Evolutionary conservation across 2,329 filamentous ascomycete species (phyloP).

Genomic region (Ampelomyces quisqualis): DNA sequence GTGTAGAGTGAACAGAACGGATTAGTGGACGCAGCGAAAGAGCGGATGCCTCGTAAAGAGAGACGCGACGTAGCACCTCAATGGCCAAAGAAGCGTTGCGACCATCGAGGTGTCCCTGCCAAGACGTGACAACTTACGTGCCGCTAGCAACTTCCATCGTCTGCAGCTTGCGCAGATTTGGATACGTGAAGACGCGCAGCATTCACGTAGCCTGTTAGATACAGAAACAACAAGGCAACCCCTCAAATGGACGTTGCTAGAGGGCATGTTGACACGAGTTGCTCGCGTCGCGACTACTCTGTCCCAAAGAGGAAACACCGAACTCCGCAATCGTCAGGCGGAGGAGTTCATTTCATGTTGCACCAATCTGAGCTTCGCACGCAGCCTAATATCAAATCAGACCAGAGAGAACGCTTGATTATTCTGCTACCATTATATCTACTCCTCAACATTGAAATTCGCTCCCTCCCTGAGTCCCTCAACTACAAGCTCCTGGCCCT

Average conservation of each 20-base stretch:
- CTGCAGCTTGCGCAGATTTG: no score
- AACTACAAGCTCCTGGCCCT: constrained; percentile 82
- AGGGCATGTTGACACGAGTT: not conserved
- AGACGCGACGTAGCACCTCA: constrained; percentile 28
- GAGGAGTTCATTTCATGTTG: constrained; percentile 1
- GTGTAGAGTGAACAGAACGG: no score
- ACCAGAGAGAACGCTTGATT: constrained; percentile 16
- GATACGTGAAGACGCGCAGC: no score
- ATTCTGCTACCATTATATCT: constrained; percentile 13
- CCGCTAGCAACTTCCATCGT: no score
- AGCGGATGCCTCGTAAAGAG: constrained; percentile 31
- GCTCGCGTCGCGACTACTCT: not conserved
- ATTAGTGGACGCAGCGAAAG: constrained; percentile 17
- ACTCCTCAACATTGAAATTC: constrained; percentile 64
- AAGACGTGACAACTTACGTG: constrained; percentile 9
- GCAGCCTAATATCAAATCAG: constrained; percentile 1
- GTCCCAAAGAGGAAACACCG: constrained; percentile 6
- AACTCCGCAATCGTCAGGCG: no score
- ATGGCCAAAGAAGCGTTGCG: constrained; percentile 19
- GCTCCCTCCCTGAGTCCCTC: constrained; percentile 81
- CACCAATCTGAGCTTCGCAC: not conserved
- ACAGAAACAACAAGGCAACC: no score
- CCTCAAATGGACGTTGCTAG: no score
- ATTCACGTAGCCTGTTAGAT: no score
- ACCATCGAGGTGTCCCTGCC: constrained; percentile 23